These are phyloP conservation scores for Vitis amurensis DNA, from an alignment of 164 flowering plant species.

Conservation along the genomic window DNA sequence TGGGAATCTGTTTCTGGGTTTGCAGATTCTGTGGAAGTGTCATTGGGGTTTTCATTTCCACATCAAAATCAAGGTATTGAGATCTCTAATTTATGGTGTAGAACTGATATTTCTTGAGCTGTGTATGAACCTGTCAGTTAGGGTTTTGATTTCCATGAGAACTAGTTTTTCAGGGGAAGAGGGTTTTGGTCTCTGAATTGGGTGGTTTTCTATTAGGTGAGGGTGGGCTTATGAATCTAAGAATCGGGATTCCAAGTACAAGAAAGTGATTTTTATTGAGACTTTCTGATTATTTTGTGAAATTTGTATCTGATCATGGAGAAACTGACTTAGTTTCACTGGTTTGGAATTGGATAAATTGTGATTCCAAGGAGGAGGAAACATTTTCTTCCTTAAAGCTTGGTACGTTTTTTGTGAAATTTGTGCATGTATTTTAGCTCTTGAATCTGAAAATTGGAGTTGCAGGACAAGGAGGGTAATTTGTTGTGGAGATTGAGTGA, in stretches of 20 bases:
- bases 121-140: too few relatives aligned
- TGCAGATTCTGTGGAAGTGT: not conserved
- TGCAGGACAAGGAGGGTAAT: too few relatives aligned
- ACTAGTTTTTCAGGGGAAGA: too few relatives aligned
- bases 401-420: not conserved
- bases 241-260: not conserved
- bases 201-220: not conserved
- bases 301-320: conserved; percentile 7
- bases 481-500: too few relatives aligned
- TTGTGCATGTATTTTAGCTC: not conserved
- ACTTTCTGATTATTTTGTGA: not conserved
- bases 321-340: too few relatives aligned
- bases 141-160: too few relatives aligned
- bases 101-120: too few relatives aligned
- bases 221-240: not conserved
- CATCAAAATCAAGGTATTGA: not conserved
- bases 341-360: too few relatives aligned
- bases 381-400: not conserved
- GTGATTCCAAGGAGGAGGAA: not conserved
- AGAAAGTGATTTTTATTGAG: not conserved
- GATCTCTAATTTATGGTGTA: not conserved
- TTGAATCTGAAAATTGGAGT: too few relatives aligned
- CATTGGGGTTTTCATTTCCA: not conserved
- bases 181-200: not conserved
- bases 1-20: not conserved